Evolutionary conservation across 2,329 filamentous ascomycete species (phyloP).

Genomic region (Xylariaceae sp.): DNA sequence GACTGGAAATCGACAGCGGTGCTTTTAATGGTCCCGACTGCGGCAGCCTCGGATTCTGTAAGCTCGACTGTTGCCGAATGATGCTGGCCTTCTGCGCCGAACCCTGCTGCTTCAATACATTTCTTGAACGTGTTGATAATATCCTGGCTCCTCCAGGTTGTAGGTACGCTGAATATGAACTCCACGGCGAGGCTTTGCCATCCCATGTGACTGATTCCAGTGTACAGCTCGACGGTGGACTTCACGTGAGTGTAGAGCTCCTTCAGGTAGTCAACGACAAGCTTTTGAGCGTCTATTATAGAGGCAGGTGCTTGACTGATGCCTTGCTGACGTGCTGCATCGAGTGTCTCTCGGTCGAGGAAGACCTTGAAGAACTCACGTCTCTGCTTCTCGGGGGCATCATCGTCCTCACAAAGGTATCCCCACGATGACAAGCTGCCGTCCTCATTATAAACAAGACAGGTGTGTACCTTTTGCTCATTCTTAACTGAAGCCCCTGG

Average conservation of each 20-base stretch:
- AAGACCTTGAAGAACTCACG: slow-evolving; percentile 64
- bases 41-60: slow-evolving; percentile 56
- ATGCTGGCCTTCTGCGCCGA: slow-evolving; percentile 49
- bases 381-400: slow-evolving; percentile 44
- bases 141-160: slow-evolving; percentile 59
- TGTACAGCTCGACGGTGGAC: slow-evolving; percentile 50
- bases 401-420: slow-evolving; percentile 56
- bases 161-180: slow-evolving; percentile 64
- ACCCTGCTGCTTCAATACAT: slow-evolving; percentile 56
- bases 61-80: slow-evolving; percentile 53
- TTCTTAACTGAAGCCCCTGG: slow-evolving; percentile 58
- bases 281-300: slow-evolving; percentile 52
- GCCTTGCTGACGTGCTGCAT: slow-evolving; percentile 50
- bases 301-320: slow-evolving; percentile 51
- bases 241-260: slow-evolving; percentile 58
- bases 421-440: slow-evolving; percentile 58
- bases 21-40: slow-evolving; percentile 54
- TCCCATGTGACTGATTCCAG: slow-evolving; percentile 46
- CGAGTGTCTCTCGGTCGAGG: slow-evolving; percentile 54
- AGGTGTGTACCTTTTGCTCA: slow-evolving; percentile 62
- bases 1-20: slow-evolving; percentile 47
- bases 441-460: slow-evolving; percentile 54
- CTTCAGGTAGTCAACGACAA: slow-evolving; percentile 56
- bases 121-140: slow-evolving; percentile 59
- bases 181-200: slow-evolving; percentile 56